Percentiles rank a stretch among this genome's conserved stretches.
Conservation (phyloP, 2,329 filamentous ascomycete genomes). For the Penicillium nordicum region DNA sequence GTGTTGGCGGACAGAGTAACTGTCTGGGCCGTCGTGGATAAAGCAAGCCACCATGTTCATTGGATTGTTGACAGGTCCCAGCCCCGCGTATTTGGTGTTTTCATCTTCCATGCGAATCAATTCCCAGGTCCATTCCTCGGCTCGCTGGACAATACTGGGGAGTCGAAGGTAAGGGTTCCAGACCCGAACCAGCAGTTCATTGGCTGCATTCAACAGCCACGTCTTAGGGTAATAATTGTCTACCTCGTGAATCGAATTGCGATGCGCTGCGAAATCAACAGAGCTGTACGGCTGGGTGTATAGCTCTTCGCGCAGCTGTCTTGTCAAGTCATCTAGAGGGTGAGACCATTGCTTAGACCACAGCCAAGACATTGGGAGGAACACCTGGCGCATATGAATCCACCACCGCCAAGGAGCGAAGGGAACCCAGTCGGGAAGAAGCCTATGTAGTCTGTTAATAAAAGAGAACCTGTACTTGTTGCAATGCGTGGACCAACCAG, state of each 20-base stretch:
- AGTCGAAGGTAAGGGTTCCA: constrained; percentile 76
- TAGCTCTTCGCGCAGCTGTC: constrained; percentile 72
- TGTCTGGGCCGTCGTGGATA: constrained; percentile 74
- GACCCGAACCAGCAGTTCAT: constrained; percentile 73
- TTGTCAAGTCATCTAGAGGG: constrained; percentile 70
- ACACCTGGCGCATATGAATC: constrained; percentile 98
- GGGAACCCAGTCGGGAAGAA: constrained; percentile 85
- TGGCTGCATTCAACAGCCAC: constrained; percentile 73
- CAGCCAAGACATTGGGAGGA: constrained; percentile 83
- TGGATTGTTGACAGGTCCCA: constrained; percentile 84
- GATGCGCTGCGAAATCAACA: constrained; percentile 72
- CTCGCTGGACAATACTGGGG: constrained; percentile 62
- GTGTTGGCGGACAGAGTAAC: constrained; percentile 69
- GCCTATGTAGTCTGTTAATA: constrained; percentile 37
- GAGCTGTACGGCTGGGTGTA: constrained; percentile 73
- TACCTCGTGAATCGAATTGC: constrained; percentile 72
- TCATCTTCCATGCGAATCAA: constrained; percentile 87
- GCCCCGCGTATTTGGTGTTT: constrained; percentile 81
- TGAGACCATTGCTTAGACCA: constrained; percentile 80
- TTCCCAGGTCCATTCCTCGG: constrained; percentile 77
- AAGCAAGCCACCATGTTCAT: constrained; percentile 90
- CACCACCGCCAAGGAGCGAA: constrained; percentile 93
- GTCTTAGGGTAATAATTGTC: constrained; percentile 96
- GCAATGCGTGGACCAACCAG: constrained; percentile 54
- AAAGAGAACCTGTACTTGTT: background rate